phyloP scores from a whole-genome alignment of 225 moss, liverwort and hornwort genomes.

The Takakia lepidozioides region DNA sequence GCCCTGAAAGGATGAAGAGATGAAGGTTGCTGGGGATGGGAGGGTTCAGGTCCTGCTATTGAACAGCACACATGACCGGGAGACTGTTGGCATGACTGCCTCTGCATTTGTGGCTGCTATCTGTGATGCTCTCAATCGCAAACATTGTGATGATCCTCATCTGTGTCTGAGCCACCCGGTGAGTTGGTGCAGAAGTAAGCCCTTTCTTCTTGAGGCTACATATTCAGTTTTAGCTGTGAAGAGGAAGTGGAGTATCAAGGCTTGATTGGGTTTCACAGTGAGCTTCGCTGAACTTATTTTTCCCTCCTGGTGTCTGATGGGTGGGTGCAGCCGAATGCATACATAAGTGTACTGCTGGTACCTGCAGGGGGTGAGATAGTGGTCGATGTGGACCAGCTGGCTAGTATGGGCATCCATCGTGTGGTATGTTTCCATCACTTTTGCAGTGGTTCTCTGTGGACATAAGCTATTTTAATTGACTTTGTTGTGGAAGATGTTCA shows the following conservation, averaged over 20 bases:
- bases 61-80: slow-evolving; percentile 89
- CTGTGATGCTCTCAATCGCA: slow-evolving; percentile 77
- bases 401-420: slow-evolving; percentile 53
- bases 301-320: slow-evolving; percentile 3
- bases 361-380: slow-evolving; percentile 71
- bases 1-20: no score
- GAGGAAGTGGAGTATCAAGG: no score
- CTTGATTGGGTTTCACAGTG: no score
- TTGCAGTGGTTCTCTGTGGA: background rate
- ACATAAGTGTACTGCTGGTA: slow-evolving; percentile 77
- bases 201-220: background rate
- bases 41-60: slow-evolving; percentile 76
- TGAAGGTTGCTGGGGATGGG: slow-evolving; percentile 9
- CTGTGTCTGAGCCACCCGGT: slow-evolving; percentile 60
- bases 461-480: background rate
- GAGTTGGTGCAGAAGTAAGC: slow-evolving; percentile 11
- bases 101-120: slow-evolving; percentile 73
- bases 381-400: slow-evolving; percentile 54
- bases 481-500: background rate
- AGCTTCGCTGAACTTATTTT: background rate
- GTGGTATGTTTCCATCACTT: slow-evolving; percentile 38
- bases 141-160: slow-evolving; percentile 60
- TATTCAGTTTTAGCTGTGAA: background rate
- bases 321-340: slow-evolving; percentile 60
- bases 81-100: slow-evolving; percentile 81